phyloP scores from a whole-genome alignment of 2,329 filamentous ascomycete species.

The Lizonia empirigonia region DNA sequence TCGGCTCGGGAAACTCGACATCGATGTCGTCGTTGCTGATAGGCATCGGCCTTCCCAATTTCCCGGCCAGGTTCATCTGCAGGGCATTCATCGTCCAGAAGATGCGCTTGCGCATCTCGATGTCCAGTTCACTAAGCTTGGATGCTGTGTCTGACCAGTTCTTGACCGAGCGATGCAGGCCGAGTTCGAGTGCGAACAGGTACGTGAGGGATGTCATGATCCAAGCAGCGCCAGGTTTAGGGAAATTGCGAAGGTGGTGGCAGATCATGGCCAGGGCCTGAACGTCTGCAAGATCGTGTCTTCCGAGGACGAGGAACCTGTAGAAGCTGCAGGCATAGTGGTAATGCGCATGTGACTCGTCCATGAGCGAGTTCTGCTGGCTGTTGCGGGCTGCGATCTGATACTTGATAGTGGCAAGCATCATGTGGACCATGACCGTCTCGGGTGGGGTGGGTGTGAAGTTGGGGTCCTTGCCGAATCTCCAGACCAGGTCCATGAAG shows the following conservation, averaged over 20 bases:
- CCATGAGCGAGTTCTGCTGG: conserved; percentile 58
- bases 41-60: conserved; percentile 77
- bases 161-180: conserved; percentile 73
- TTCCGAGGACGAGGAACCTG: conserved; percentile 66
- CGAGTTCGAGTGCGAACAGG: conserved; percentile 73
- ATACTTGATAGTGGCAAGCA: conserved; percentile 78
- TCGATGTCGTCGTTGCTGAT: conserved; percentile 78
- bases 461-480: conserved; percentile 71
- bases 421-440: conserved; percentile 74
- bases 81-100: conserved; percentile 76
- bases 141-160: conserved; percentile 56
- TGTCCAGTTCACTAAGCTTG: conserved; percentile 62
- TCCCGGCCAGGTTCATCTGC: conserved; percentile 72
- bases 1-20: conserved; percentile 72
- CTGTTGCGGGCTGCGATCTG: conserved; percentile 74
- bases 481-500: conserved; percentile 73
- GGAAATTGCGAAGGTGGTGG: conserved; percentile 74
- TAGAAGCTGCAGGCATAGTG: conserved; percentile 74
- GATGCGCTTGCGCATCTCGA: conserved; percentile 77
- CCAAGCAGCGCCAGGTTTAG: conserved; percentile 77
- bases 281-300: conserved; percentile 67
- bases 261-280: conserved; percentile 77
- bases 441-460: conserved; percentile 69
- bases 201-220: conserved; percentile 70
- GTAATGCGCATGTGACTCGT: conserved; percentile 76